Percentiles rank a stretch among this genome's conserved stretches.
Evolutionary conservation across 2,329 filamentous ascomycete genomes (phyloP).

Genomic region (Aspergillus unguis): DNA sequence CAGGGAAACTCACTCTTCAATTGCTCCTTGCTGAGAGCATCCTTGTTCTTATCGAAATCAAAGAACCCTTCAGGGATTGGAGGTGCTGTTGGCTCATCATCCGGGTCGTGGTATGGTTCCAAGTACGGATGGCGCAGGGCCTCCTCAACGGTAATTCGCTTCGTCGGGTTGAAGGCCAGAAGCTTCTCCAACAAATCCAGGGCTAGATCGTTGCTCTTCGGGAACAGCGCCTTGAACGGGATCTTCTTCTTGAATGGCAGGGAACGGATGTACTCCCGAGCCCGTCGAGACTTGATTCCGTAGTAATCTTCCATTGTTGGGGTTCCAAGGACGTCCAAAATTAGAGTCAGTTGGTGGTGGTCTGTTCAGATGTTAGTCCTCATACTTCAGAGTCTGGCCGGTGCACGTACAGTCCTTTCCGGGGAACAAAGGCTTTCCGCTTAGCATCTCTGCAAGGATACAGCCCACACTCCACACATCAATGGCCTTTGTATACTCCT

Average conservation of each 20-base stretch:
- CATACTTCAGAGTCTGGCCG: not conserved
- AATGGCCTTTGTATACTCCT: slow-evolving; percentile 99
- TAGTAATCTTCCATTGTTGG: slow-evolving; percentile 99
- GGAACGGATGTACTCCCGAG: slow-evolving; percentile 95
- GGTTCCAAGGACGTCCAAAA: slow-evolving; percentile 93
- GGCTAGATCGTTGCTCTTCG: slow-evolving; percentile 96
- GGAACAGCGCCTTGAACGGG: slow-evolving; percentile 93
- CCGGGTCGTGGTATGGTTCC: slow-evolving; percentile 97
- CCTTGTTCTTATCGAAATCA: slow-evolving; percentile 99
- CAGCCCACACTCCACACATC: slow-evolving; percentile 99
- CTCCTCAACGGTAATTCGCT: slow-evolving; percentile 97
- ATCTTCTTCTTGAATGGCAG: slow-evolving; percentile 99
- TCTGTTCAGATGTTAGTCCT: slow-evolving; percentile 52
- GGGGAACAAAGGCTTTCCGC: slow-evolving; percentile 95
- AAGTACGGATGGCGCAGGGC: slow-evolving; percentile 96
- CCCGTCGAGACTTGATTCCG: slow-evolving; percentile 96
- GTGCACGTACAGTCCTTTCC: slow-evolving; percentile 86
- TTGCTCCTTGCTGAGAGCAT: slow-evolving; percentile 96
- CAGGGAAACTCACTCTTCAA: slow-evolving; percentile 65
- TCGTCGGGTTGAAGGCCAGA: slow-evolving; percentile 95
- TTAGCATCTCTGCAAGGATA: slow-evolving; percentile 97
- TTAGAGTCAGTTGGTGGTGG: slow-evolving; percentile 95
- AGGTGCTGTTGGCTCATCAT: slow-evolving; percentile 94
- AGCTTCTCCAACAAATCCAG: slow-evolving; percentile 93
- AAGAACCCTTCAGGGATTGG: slow-evolving; percentile 99